Evolutionary conservation across 805 yeast genomes (phyloP), one percentile per base, ranked within the genome.

Genomic region (Wickerhamiella brachini): DNA sequence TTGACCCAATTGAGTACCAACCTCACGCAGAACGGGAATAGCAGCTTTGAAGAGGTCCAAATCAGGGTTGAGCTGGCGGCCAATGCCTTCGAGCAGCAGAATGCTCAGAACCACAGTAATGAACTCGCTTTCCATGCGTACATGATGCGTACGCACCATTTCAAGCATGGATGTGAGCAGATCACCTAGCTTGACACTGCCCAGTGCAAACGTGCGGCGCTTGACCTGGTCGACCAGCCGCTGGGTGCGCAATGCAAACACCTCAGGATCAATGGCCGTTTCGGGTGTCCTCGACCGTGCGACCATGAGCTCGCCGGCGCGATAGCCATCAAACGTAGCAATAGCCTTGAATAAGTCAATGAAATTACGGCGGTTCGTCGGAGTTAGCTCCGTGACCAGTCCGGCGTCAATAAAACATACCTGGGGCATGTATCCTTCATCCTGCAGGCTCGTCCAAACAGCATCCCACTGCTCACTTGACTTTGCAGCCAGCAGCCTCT

Each of bases 111-210:
- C 83, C 22, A 93, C 95, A 29, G 95, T 87, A 44, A 93, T 81
- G 62, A 93, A 93, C 66, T 93, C 98, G 6, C 95, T 94, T 63
- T 93, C 99, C 95, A 93, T 85, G 62, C 96, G 75, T 21, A 93
- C 98, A 66, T 93, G 99, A 65, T 93, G 98, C 10, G 73, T 71
- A 54, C 97, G 72, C 18, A 93, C 97, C 97, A 93, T 88, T 2
- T 81, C 72, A 53, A 93, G 73, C 74, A 90, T 89, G 61, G 80
- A 83, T 58, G 87, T 93, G 52, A 93, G 71, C 52, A 93, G 70
- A 60, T 89, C 97, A 3, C 97, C 97, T 55, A 93, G 85, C 38
- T 90, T 84, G 13, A 93, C 82, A 46, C 87, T 84, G 0, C 97
- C 97, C 49, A 93, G 70, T 0, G 97, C 85, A 62, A 93, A 93